These are phyloP conservation scores for Nepenthes gracilis DNA, from an alignment of 148 eudicot genomes.

Conservation along the genomic window DNA sequence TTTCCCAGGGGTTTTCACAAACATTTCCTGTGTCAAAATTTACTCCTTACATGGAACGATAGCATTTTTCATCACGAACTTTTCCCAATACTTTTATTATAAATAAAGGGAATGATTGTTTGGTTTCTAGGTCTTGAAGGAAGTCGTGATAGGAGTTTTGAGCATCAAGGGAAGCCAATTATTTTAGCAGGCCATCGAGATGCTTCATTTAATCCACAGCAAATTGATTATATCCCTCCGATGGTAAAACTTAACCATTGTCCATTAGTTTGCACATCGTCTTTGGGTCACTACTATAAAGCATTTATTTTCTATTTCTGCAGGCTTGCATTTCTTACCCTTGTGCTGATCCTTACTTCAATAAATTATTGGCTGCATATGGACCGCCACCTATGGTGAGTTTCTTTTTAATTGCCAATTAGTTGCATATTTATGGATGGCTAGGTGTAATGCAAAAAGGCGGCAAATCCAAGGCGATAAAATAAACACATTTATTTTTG, in stretches of 20 bases:
- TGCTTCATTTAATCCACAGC: conserved; percentile 22
- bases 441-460: not conserved
- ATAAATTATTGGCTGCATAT: conserved; percentile 39
- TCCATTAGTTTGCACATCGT: not conserved
- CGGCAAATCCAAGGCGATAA: not conserved
- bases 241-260: conserved; percentile 21
- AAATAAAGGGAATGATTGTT: not conserved
- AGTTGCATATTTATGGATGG: not conserved
- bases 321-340: conserved; percentile 45
- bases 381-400: conserved; percentile 53
- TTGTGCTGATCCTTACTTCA: conserved; percentile 45
- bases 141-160: conserved; percentile 28
- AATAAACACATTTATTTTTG: too few species aligned
- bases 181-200: conserved; percentile 36
- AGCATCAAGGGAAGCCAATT: conserved; percentile 35
- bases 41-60: too few species aligned
- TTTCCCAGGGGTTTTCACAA: too few species aligned
- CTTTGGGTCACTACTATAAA: not conserved
- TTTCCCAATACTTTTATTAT: not conserved
- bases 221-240: conserved; percentile 32
- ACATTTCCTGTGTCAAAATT: too few species aligned
- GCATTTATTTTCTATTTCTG: not conserved
- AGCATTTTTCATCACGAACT: not conserved
- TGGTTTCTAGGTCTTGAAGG: conserved; percentile 33
- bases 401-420: not conserved